Conservation (phyloP, 148 eudicot genomes). For the Rhododendron ovatum region DNA sequence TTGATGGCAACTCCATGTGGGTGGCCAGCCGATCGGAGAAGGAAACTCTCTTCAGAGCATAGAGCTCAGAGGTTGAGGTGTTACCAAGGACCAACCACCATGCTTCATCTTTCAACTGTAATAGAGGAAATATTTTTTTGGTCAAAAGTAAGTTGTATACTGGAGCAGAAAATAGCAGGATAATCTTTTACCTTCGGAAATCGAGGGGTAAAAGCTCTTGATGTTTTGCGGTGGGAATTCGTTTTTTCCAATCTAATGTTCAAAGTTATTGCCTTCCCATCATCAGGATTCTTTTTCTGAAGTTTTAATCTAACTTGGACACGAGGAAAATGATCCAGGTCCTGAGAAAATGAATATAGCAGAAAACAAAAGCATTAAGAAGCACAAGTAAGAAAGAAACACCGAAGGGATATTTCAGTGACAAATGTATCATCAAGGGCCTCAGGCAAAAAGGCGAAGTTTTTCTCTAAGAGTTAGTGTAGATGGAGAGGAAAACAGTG, state of each 20-base stretch:
- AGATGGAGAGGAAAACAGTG: neutral
- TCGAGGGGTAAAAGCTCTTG: slow-evolving; percentile 78
- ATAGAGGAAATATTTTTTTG: neutral
- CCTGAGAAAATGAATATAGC: slow-evolving; percentile 41
- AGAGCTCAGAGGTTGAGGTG: slow-evolving; percentile 60
- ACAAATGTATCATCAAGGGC: neutral
- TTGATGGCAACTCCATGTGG: slow-evolving; percentile 66
- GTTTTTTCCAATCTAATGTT: slow-evolving; percentile 59
- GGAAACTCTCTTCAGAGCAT: slow-evolving; percentile 78
- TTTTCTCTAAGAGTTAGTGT: neutral
- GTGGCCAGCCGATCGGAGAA: slow-evolving; percentile 57
- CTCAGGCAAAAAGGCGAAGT: neutral
- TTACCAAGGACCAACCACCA: slow-evolving; percentile 95
- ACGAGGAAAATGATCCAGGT: slow-evolving; percentile 72
- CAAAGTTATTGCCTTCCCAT: slow-evolving; percentile 24
- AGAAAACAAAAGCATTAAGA: neutral
- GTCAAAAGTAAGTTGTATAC: neutral
- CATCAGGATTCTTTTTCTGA: slow-evolving; percentile 38
- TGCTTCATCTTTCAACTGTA: slow-evolving; percentile 89
- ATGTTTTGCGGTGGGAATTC: slow-evolving; percentile 41
- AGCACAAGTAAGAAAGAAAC: neutral
- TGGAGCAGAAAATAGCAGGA: neutral
- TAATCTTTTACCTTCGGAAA: slow-evolving; percentile 71
- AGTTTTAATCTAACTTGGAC: slow-evolving; percentile 56
- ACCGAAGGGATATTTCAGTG: neutral